Percentiles rank a stretch among this genome's conserved stretches.
These are phyloP conservation scores for Colletotrichum liriopes DNA, from an alignment of 2,329 filamentous ascomycete species.

Conservation along the genomic window DNA sequence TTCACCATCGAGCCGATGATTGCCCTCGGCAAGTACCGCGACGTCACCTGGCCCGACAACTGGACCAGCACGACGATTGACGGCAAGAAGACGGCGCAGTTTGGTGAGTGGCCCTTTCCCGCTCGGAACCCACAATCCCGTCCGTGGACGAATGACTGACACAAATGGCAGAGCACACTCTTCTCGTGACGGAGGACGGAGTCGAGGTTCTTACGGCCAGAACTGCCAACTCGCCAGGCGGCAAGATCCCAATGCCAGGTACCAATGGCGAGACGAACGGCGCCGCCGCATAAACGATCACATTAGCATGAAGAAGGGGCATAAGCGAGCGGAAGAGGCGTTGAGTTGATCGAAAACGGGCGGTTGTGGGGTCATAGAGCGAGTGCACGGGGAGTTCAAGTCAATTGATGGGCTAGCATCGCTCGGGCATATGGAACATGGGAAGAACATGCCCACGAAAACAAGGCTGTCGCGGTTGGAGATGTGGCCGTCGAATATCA, in stretches of 20 bases:
- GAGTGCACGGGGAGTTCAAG: not conserved
- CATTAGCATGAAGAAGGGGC: not conserved
- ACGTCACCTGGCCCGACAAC: constrained; percentile 98
- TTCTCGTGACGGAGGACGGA: constrained; percentile 86
- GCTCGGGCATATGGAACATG: not conserved
- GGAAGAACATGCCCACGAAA: not conserved
- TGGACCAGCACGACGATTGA: constrained; percentile 97
- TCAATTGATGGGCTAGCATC: not conserved
- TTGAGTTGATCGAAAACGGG: constrained; percentile 8
- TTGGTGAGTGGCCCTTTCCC: constrained; percentile 71
- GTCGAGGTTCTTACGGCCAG: constrained; percentile 87
- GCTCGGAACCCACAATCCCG: no score
- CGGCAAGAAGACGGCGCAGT: constrained; percentile 92
- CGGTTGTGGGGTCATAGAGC: not conserved
- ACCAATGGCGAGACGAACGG: constrained; percentile 38
- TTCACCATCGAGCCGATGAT: constrained; percentile 99
- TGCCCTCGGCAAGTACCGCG: constrained; percentile 88
- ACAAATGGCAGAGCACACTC: constrained; percentile 76
- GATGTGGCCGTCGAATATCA: constrained; percentile 14
- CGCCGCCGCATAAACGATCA: constrained; percentile 25
- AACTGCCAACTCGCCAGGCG: constrained; percentile 81
- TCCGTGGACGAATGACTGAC: constrained; percentile 45
- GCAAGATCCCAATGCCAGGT: constrained; percentile 74
- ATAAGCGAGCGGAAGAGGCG: constrained; percentile 25
- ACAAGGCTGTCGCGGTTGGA: not conserved